Conservation (phyloP, 2,329 filamentous ascomycete genomes). For the Cyphellophora attinorum region DNA sequence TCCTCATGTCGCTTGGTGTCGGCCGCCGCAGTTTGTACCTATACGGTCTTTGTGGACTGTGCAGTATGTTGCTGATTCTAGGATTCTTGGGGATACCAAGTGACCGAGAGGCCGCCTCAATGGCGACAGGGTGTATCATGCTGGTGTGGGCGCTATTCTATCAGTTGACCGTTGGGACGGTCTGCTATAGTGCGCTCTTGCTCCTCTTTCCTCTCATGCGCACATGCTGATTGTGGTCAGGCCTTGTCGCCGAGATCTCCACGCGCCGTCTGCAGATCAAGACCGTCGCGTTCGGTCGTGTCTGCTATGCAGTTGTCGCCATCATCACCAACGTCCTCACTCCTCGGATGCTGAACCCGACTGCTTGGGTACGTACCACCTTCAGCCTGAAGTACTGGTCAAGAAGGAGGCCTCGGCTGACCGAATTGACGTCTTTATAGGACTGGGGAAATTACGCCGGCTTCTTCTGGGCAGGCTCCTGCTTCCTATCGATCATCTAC, state of each 20-base stretch:
- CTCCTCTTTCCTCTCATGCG: too few species aligned
- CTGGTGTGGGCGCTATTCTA: slow-evolving; percentile 73
- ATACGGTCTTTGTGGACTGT: slow-evolving; percentile 64
- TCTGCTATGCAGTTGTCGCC: slow-evolving; percentile 66
- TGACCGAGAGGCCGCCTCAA: slow-evolving; percentile 46
- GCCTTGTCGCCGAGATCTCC: slow-evolving; percentile 73
- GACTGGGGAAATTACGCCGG: slow-evolving; percentile 78
- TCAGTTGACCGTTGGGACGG: slow-evolving; percentile 77
- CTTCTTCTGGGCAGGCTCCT: slow-evolving; percentile 30
- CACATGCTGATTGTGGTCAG: too few species aligned
- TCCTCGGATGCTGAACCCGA: slow-evolving; percentile 79
- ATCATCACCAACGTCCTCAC: slow-evolving; percentile 56
- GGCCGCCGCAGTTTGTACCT: slow-evolving; percentile 69
- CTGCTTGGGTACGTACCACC: not conserved
- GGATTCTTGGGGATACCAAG: slow-evolving; percentile 73
- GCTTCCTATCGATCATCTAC: slow-evolving; percentile 21
- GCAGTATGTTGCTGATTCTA: slow-evolving; percentile 67
- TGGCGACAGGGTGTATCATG: slow-evolving; percentile 80
- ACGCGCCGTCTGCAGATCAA: slow-evolving; percentile 79
- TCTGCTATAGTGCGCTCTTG: slow-evolving; percentile 69
- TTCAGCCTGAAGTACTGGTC: not conserved
- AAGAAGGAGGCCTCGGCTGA: slow-evolving; percentile 30
- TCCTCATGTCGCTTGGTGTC: slow-evolving; percentile 61
- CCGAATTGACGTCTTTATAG: too few species aligned
- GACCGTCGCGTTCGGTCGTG: slow-evolving; percentile 76